Conservation (phyloP, 768 basidiomycete genomes). For the Amanita pallidorosea region DNA sequence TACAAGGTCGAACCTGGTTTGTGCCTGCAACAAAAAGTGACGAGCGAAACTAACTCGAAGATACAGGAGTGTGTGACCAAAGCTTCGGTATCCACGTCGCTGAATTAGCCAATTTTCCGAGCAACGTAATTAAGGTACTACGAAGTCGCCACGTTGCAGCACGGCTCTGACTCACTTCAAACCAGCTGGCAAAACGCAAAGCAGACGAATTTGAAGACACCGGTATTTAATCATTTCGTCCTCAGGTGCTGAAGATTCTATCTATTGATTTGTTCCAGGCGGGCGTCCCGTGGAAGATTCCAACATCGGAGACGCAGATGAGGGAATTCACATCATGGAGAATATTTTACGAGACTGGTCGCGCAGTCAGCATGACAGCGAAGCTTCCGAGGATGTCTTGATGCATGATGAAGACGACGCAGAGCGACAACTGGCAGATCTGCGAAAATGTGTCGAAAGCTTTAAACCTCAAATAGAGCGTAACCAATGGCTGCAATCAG, state of each 20-base stretch:
- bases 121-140: conserved; percentile 75
- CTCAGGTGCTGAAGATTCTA: neutral
- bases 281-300: conserved; percentile 16
- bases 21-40: conserved; percentile 10
- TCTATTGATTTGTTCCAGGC: neutral
- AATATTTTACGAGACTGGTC: conserved; percentile 63
- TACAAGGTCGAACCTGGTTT: conserved; percentile 92
- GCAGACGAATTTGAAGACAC: conserved; percentile 90
- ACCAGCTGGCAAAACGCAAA: conserved; percentile 80
- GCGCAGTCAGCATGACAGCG: conserved; percentile 23
- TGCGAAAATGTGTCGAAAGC: conserved; percentile 54
- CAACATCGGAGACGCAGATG: conserved; percentile 50
- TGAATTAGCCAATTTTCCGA: conserved; percentile 94
- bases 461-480: conserved; percentile 62
- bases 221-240: conserved; percentile 20
- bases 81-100: conserved; percentile 99
- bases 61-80: conserved; percentile 81
- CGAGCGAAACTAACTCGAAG: neutral
- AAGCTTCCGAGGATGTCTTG: conserved; percentile 37
- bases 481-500: conserved; percentile 67
- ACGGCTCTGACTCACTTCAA: neutral
- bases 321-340: conserved; percentile 75
- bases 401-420: conserved; percentile 26
- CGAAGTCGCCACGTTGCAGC: neutral
- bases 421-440: conserved; percentile 35